Percentiles rank a stretch among this genome's conserved stretches.
Evolutionary conservation across 352 stramenopile genomes (phyloP).

Genomic region (Pythium pyrilobum): DNA sequence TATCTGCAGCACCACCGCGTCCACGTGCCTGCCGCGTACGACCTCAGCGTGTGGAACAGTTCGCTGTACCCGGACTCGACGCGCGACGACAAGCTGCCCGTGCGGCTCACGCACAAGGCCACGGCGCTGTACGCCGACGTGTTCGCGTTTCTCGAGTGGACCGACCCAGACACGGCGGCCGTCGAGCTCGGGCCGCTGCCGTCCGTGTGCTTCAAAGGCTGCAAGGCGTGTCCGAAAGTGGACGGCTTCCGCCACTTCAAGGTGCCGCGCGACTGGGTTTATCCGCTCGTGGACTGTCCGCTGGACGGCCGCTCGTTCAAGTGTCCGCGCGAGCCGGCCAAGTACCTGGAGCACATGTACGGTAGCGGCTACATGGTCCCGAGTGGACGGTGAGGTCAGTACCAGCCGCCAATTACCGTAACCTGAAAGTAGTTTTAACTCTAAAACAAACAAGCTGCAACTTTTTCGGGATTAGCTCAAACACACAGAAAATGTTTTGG

Average conservation of each 20-base stretch:
- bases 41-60: slow-evolving; percentile 10
- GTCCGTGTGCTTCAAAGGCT: slow-evolving; percentile 13
- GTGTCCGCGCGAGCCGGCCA: slow-evolving; percentile 17
- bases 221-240: slow-evolving; percentile 11
- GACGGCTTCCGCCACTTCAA: slow-evolving; percentile 5
- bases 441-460: too few relatives aligned
- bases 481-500: too few relatives aligned
- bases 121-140: too few relatives aligned
- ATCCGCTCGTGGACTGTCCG: slow-evolving; percentile 19
- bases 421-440: too few relatives aligned
- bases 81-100: too few relatives aligned
- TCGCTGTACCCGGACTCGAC: slow-evolving; percentile 1
- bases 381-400: too few relatives aligned
- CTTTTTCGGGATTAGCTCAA: too few relatives aligned
- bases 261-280: slow-evolving; percentile 23
- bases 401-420: too few relatives aligned
- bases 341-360: slow-evolving; percentile 26
- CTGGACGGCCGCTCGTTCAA: slow-evolving; percentile 20
- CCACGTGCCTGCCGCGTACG: too few relatives aligned
- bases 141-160: slow-evolving; percentile 8
- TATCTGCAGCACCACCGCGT: too few relatives aligned
- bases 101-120: too few relatives aligned
- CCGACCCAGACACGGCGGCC: background rate
- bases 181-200: slow-evolving; percentile 12
- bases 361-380: slow-evolving; percentile 14